Evolutionary conservation across 257 asterid species (phyloP), one percentile per base, ranked within the genome.

Genomic region (Ligustrum vulgare): DNA sequence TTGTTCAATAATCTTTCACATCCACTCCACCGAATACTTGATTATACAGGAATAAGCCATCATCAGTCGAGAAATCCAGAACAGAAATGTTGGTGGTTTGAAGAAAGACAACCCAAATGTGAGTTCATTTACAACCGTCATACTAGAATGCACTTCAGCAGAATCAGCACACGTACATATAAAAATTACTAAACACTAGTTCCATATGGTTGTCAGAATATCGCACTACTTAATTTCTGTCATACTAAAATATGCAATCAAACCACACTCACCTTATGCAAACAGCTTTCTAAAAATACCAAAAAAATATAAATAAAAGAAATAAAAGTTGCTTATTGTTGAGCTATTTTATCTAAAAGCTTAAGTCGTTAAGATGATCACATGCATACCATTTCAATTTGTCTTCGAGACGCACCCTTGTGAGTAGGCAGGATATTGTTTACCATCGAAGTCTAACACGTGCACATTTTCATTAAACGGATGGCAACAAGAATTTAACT

Each of bases 11-110:
- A 56, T 74, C 82, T 74, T 74, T 62, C 20, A 36, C 77, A 67
- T 75, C 76, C 35, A 6, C 67, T 67, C 70, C 68, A 6, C 70
- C 71, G 71, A 70, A 34, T 41, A 49, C 77, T 51, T 63, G 75
- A 43, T 18, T 32, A 15, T 54, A 39, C 83, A 75, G 87, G n/a
- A 75, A 22, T 2, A n/a, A 12, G 18, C 73, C 67, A 54, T 56
- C 39, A 20, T 81, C 70, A 77, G 65, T 13, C 54, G 13, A 60
- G 32, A 56, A 13, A 36, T 4, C 10, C 39, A 13, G 41, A 31
- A 45, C 47, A 67, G 35, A 71, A 65, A 45, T n/a, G 4, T 15
- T 15, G n/a, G 54, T 12, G 54, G 18, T 45, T 13, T 45, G 6
- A 15, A 45, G 7, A 4, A 45, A 45, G 54, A 45, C n/a, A 45